Evolutionary conservation across 1,139 yeast genomes (phyloP).

Genomic region (Ogataea hybrid): DNA sequence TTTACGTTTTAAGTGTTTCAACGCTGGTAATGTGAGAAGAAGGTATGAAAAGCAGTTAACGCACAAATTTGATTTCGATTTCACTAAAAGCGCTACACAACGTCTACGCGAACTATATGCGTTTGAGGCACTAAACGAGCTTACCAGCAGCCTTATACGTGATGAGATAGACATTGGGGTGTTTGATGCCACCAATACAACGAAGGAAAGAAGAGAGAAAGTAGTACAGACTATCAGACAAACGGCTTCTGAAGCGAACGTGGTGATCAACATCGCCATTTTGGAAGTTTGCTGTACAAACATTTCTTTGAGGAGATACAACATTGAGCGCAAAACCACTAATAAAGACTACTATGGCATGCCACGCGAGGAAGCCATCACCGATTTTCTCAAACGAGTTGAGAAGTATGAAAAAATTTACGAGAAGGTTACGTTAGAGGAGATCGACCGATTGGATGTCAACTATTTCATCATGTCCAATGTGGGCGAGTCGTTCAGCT

Average conservation of each 20-base stretch:
- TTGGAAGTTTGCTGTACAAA: slow-evolving; percentile 47
- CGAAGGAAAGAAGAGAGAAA: slow-evolving; percentile 40
- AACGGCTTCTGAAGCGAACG: slow-evolving; percentile 13
- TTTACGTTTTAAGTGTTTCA: slow-evolving; percentile 41
- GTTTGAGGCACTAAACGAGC: slow-evolving; percentile 49
- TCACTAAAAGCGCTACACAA: slow-evolving; percentile 38
- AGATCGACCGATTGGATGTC: slow-evolving; percentile 40
- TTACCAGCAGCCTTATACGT: slow-evolving; percentile 44
- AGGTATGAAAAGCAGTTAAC: slow-evolving; percentile 20
- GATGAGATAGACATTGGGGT: slow-evolving; percentile 54
- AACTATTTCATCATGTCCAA: slow-evolving; percentile 46
- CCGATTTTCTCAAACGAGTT: slow-evolving; percentile 60
- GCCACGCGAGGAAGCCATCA: slow-evolving; percentile 43
- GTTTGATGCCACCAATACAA: slow-evolving; percentile 68
- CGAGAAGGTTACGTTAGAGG: slow-evolving; percentile 51
- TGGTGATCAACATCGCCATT: slow-evolving; percentile 32
- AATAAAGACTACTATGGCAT: slow-evolving; percentile 29
- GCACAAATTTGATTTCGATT: slow-evolving; percentile 46
- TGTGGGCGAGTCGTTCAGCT: slow-evolving; percentile 42
- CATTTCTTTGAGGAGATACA: slow-evolving; percentile 44
- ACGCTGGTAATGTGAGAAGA: slow-evolving; percentile 57
- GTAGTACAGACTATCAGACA: slow-evolving; percentile 23
- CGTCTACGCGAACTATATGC: slow-evolving; percentile 54
- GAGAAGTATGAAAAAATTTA: slow-evolving; percentile 53
- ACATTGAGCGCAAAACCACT: slow-evolving; percentile 60